Evolutionary conservation across 805 yeast species (phyloP), one percentile per base, ranked within the genome.

Genomic region (Wickerhamiella alocasiicola): DNA sequence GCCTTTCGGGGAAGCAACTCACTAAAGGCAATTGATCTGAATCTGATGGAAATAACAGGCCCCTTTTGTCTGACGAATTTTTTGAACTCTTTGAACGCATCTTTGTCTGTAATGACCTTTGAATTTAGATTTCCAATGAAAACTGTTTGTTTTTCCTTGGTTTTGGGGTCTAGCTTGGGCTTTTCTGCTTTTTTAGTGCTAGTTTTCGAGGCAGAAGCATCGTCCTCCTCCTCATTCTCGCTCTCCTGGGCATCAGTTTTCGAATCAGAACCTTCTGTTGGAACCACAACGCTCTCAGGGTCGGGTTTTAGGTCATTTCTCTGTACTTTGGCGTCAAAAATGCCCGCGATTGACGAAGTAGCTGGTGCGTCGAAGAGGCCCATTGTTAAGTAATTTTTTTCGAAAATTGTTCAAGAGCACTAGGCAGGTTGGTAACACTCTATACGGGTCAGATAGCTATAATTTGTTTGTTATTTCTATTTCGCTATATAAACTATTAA

Each of bases 1-100:
- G 82, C 85, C 55, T 85, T 88, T 57, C 96, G 73, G 41, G 97
- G 97, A 37, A 85, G 67, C 25, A 81, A 76, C 55, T 85, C 93
- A 42, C 79, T 76, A 48, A 87, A 83, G 2, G 95, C 82, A 49
- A 91, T 79, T 2, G 96, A 85, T 62, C 99, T 72, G 66, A 85
- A 91, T 59, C 99, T 71, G 38, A 85, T 68, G 9, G 95, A 81
- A 36, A 74, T 78, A 37, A 88, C 65, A 17, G 62, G 59, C 9
- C 81, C 81, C 41, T 54, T 44, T 6, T 44, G 41, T 11, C 37
- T 40, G 50, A 88, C 81, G n/a, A 71, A 60, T 46, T 65, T 66
- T 57, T 81, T 81, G 61, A 88, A 78, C 40, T 65, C 58, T 53
- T 76, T 81, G 54, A 72, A 73, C 9, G 65, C 59, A 29, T 65